Base-by-base conservation (phyloP, 2,329 filamentous ascomycete species). In the Coniella lustricola region DNA sequence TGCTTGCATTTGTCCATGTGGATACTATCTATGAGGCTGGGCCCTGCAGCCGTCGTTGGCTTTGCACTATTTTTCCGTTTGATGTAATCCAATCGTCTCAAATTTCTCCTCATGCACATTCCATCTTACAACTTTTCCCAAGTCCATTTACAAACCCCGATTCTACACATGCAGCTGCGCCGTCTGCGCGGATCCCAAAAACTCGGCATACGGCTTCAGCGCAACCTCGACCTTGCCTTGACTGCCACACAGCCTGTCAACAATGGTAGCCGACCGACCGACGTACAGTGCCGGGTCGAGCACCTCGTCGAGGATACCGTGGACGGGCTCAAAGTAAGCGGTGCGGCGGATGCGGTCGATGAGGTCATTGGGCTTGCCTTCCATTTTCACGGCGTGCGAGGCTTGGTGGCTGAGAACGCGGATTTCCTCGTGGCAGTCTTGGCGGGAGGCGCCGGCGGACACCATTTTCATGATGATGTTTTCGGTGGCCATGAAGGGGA, bases 381-480 rank as follows among this genome's bases (percentile, higher is more conserved):
- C 66, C 37, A 69, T 58, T 63, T 75, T 74, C 25, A 75, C 72
- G 35, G 89, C 84, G 10, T 75, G 72, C 37, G 75, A 78, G 0
- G 89, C 87, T 67, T 94, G 73, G 68, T 90, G 85, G 2, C 79
- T 87, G 38, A 95, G 75, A 1, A 95, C 85, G 7, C 85, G 84
- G 59, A 95, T 90, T 66, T 91, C 72, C 69, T 95, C 90, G 67
- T 95, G 90, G 1, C 87, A 85, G 20, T 90, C 87, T 64, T 94
- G 88, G 44, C 89, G 73, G 9, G 80, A 86, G 22, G 73, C 76
- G 29, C 87, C 87, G 60, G 82, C 77, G 49, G 81, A 79, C 22
- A 84, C 80, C 48, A 91, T 74, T 56, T 80, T 81, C 87, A 94
- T 90, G 63, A 90, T 87, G 62, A 90, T 82, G 56, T 77, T 75